Conservation (phyloP, 495 filamentous ascomycete genomes). For the Cercophora samala region DNA sequence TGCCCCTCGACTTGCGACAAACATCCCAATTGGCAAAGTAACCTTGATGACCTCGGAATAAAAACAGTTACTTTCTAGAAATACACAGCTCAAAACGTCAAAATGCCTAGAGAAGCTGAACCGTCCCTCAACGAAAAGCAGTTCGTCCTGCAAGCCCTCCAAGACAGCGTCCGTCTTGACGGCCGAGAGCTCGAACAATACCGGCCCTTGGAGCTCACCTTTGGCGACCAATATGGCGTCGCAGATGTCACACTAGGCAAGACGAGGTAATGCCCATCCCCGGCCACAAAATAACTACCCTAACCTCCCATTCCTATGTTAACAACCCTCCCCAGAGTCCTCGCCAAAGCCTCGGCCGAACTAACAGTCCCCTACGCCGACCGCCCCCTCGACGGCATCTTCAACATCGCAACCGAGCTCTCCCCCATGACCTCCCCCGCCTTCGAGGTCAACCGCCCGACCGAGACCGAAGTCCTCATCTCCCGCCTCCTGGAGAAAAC, state of each 20-base stretch:
- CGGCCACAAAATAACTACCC: not conserved
- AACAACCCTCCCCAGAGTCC: constrained; percentile 54
- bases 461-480: constrained; percentile 76
- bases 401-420: constrained; percentile 85
- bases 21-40: constrained; percentile 22
- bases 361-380: constrained; percentile 79
- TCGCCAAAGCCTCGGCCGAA: constrained; percentile 82
- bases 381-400: constrained; percentile 90
- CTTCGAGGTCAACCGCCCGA: constrained; percentile 81
- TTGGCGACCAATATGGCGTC: constrained; percentile 88
- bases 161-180: constrained; percentile 76
- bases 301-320: constrained; percentile 9
- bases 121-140: constrained; percentile 74
- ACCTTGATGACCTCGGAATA: constrained; percentile 6
- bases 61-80: constrained; percentile 5
- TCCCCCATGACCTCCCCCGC: constrained; percentile 88
- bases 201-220: constrained; percentile 70
- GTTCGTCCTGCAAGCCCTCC: constrained; percentile 71
- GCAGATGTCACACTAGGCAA: constrained; percentile 87
- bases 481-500: constrained; percentile 88
- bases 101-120: constrained; percentile 86
- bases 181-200: constrained; percentile 74
- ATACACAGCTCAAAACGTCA: constrained; percentile 15
- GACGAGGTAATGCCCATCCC: constrained; percentile 61
- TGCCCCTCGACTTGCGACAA: constrained; percentile 13